These are phyloP conservation scores for Coemansia javaensis DNA, from an alignment of 192 early-diverging fungal genomes.

Conservation along the genomic window DNA sequence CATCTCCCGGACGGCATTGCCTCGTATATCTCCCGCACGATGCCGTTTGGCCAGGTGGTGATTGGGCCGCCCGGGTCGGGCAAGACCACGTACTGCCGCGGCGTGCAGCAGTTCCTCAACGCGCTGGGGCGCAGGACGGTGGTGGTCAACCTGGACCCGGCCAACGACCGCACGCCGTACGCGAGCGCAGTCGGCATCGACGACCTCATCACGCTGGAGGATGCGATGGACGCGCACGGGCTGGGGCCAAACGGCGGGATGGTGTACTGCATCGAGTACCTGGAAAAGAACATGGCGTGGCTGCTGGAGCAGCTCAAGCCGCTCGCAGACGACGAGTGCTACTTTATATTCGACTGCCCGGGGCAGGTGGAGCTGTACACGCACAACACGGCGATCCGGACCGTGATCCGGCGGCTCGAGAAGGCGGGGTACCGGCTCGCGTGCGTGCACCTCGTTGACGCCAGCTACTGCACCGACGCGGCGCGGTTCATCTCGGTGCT, in stretches of 20 bases:
- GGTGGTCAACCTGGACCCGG: conserved; percentile 96
- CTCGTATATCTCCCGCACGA: conserved; percentile 3
- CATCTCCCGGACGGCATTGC: too few relatives aligned
- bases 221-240: conserved; percentile 83
- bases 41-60: conserved; percentile 69
- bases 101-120: conserved; percentile 82
- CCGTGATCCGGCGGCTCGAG: conserved; percentile 67
- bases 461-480: conserved; percentile 89
- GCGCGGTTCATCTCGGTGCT: conserved; percentile 90
- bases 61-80: conserved; percentile 93
- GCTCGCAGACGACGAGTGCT: conserved; percentile 54
- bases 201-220: conserved; percentile 89
- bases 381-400: conserved; percentile 79
- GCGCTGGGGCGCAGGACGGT: conserved; percentile 73
- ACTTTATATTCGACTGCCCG: conserved; percentile 95
- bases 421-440: conserved; percentile 62
- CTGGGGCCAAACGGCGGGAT: conserved; percentile 96
- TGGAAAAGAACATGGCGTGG: conserved; percentile 91
- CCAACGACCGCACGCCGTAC: conserved; percentile 87
- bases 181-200: conserved; percentile 74
- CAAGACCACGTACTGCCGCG: conserved; percentile 94
- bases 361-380: conserved; percentile 98
- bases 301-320: conserved; percentile 67
- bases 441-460: conserved; percentile 83
- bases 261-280: conserved; percentile 93